These are phyloP conservation scores for Candida pini DNA, from an alignment of 805 yeast species.

Conservation along the genomic window DNA sequence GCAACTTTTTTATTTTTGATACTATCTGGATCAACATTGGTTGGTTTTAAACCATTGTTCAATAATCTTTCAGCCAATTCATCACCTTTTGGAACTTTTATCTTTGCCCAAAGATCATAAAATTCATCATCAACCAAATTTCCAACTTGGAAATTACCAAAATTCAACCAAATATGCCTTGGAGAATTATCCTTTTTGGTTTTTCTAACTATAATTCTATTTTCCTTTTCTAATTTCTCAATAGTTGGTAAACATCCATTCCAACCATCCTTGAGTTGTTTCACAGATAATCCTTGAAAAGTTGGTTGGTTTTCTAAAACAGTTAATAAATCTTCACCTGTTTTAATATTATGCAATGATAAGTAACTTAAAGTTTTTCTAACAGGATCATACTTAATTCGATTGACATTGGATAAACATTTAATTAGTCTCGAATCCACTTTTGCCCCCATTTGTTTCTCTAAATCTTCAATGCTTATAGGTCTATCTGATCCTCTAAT, in stretches of 20 bases:
- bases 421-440: constrained; percentile 62
- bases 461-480: constrained; percentile 58
- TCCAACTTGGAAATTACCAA: constrained; percentile 52
- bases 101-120: constrained; percentile 71
- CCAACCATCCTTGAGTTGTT: constrained; percentile 86
- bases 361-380: constrained; percentile 74
- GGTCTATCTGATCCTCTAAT: constrained; percentile 70
- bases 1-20: constrained; percentile 58
- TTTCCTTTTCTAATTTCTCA: constrained; percentile 68
- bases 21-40: constrained; percentile 97
- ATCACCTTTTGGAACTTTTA: constrained; percentile 74
- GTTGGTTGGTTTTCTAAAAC: constrained; percentile 77
- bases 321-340: constrained; percentile 68
- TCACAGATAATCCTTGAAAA: constrained; percentile 81
- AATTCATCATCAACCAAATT: constrained; percentile 76
- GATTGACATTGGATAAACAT: constrained; percentile 66
- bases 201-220: constrained; percentile 74
- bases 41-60: constrained; percentile 89
- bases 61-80: constrained; percentile 74
- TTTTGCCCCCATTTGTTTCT: constrained; percentile 58
- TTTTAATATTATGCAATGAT: constrained; percentile 81
- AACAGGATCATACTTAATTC: constrained; percentile 62
- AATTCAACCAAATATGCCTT: constrained; percentile 80
- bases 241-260: constrained; percentile 77
- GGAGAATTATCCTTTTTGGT: constrained; percentile 93